phyloP scores from a whole-genome alignment of 805 yeast genomes.

The Sugiyamaella marilandica region DNA sequence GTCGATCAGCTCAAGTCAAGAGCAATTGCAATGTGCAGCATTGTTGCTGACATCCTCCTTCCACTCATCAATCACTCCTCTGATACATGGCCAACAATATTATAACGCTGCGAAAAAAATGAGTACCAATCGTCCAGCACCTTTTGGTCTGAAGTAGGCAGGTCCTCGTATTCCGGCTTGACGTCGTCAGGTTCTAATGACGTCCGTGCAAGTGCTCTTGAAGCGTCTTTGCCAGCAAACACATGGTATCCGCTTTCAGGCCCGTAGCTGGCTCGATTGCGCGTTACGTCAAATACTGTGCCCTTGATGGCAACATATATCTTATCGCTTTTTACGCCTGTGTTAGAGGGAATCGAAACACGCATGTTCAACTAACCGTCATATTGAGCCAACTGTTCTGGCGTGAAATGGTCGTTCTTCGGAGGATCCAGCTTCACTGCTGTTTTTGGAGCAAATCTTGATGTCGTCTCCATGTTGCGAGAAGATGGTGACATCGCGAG shows the following conservation, averaged over 20 bases:
- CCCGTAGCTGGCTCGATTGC: constrained; percentile 65
- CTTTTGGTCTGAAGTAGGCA: constrained; percentile 55
- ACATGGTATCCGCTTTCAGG: constrained; percentile 68
- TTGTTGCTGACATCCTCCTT: too few species aligned
- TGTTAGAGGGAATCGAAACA: neutral
- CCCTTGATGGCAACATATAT: constrained; percentile 76
- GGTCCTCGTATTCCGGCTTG: constrained; percentile 33
- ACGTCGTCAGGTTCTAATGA: constrained; percentile 53
- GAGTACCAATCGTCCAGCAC: constrained; percentile 72
- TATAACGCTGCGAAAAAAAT: constrained; percentile 53
- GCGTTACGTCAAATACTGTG: constrained; percentile 69
- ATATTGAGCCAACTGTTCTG: constrained; percentile 40
- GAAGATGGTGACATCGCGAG: neutral
- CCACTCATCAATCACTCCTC: neutral
- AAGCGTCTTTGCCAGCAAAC: constrained; percentile 72
- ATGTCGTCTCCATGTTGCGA: constrained; percentile 1
- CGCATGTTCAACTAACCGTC: constrained; percentile 37
- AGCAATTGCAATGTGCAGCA: too few species aligned
- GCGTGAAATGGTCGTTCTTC: constrained; percentile 40
- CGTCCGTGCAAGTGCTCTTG: constrained; percentile 70
- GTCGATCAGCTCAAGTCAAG: too few species aligned
- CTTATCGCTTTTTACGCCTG: constrained; percentile 39
- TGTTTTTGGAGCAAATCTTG: constrained; percentile 50
- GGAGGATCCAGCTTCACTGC: constrained; percentile 52
- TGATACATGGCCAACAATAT: constrained; percentile 37